Evolutionary conservation across 208 protist genomes (phyloP), one percentile per base, ranked within the genome.

Genomic region (Leishmania martiniquensis): DNA sequence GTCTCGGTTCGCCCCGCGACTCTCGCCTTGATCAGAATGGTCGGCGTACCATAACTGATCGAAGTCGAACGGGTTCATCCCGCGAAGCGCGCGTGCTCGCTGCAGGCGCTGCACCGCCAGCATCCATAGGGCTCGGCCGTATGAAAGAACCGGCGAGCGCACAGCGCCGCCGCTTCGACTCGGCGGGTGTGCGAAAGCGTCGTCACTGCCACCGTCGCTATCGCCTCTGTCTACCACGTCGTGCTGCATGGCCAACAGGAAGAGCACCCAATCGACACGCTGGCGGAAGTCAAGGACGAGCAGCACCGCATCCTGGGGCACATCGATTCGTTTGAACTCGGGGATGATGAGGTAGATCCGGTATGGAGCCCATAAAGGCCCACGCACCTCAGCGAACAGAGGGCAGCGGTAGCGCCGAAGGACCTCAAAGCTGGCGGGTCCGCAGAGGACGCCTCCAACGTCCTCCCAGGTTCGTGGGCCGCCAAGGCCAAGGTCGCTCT

Each of bases 51-150:
- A 39, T 3, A 42, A 15, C 22, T 5, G 44, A 1, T 52, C 65
- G 22, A 65, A 63, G 44, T 84, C 81, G 52, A 91, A 87, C 4
- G 87, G 84, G 65, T 88, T 91, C 49, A 83, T 42, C 0, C 87
- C 84, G 7, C 71, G 55, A 42, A 87, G 65, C 4, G 83, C 79
- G 15, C 82, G 85, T 3, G 85, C 82, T 10, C 78, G 69, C 39
- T 84, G 85, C 49, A 85, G 79, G 4, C 87, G 86, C 59, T 89
- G 85, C 47, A 77, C 85, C n/a, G 90, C 88, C 22, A 96, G 80
- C 73, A 94, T 79, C 92, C 92, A 96, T 73, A 96, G 82, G n/a
- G 77, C 84, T 2, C 92, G 88, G 25, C 92, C 92, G 82, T 91
- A 93, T 13, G 88, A 87, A 32, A 95, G 68, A 5, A 72, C 34